phyloP scores from a whole-genome alignment of 305 asterid species.

The Fraxinus albicans region DNA sequence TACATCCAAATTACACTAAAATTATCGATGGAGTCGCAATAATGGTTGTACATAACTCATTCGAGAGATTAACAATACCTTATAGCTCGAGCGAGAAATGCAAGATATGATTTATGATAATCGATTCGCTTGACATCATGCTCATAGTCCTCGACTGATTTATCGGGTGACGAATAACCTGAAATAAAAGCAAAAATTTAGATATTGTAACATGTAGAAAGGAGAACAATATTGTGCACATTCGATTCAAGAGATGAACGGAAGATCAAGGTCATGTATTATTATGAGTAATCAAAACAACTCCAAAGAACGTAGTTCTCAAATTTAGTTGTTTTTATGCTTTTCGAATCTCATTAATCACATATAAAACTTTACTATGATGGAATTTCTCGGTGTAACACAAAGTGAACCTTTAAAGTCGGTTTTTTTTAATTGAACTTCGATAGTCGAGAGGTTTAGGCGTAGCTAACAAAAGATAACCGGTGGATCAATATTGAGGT shows the following conservation, averaged over 20 bases:
- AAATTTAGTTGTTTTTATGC: neutral
- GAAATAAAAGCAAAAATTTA: constrained; percentile 9
- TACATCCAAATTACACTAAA: no score
- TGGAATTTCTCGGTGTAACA: neutral
- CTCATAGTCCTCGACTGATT: constrained; percentile 29
- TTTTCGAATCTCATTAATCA: neutral
- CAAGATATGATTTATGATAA: constrained; percentile 57
- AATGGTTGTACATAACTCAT: neutral
- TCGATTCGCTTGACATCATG: constrained; percentile 57
- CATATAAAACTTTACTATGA: neutral
- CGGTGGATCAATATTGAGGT: neutral
- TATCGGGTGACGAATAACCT: constrained; percentile 55
- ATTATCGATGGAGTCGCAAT: neutral
- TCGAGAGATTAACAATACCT: constrained; percentile 37
- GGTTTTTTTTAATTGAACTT: neutral
- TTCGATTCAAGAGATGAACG: neutral
- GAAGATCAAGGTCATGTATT: neutral
- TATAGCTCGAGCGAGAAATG: constrained; percentile 60
- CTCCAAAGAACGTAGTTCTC: neutral
- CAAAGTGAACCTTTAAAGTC: neutral
- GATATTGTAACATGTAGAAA: neutral
- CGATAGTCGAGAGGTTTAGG: neutral
- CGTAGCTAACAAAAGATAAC: neutral
- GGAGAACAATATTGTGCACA: neutral
- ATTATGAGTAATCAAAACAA: neutral